phyloP scores from a whole-genome alignment of 2,329 filamentous ascomycete species.

The Arthrobotrys entomopaga region DNA sequence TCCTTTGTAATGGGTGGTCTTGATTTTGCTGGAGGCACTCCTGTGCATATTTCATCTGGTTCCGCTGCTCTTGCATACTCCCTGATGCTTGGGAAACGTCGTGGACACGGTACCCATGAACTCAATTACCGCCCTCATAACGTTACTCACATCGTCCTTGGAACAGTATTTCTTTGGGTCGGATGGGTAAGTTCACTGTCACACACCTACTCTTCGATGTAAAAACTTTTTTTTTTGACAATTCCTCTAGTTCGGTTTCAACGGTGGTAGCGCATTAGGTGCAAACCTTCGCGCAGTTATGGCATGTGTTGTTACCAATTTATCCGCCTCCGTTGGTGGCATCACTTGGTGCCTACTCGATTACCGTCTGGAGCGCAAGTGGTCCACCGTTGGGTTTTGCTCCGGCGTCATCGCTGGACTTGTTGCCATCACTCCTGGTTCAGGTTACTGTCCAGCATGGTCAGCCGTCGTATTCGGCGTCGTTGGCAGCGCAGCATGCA shows the following conservation, averaged over 20 bases:
- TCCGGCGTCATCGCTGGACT: slow-evolving; percentile 87
- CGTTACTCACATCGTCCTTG: slow-evolving; percentile 89
- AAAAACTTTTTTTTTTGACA: neutral
- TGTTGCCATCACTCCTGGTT: slow-evolving; percentile 87
- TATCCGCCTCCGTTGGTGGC: slow-evolving; percentile 83
- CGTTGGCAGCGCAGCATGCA: slow-evolving; percentile 79
- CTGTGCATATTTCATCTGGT: slow-evolving; percentile 87
- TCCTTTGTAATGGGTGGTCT: slow-evolving; percentile 80
- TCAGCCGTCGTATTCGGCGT: slow-evolving; percentile 81
- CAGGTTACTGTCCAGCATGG: slow-evolving; percentile 80
- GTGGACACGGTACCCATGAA: slow-evolving; percentile 85
- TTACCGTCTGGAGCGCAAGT: slow-evolving; percentile 88
- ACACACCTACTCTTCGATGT: neutral
- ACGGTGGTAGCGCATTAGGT: slow-evolving; percentile 81
- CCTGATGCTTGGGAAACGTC: slow-evolving; percentile 86
- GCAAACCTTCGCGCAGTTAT: slow-evolving; percentile 87
- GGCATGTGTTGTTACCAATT: slow-evolving; percentile 85
- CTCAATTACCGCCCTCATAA: slow-evolving; percentile 93
- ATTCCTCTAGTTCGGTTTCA: slow-evolving; percentile 77
- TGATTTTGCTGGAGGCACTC: slow-evolving; percentile 89
- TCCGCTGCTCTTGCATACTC: slow-evolving; percentile 87
- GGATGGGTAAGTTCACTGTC: slow-evolving; percentile 70
- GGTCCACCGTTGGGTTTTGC: slow-evolving; percentile 93
- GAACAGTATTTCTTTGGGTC: slow-evolving; percentile 93
- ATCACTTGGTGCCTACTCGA: slow-evolving; percentile 91